phyloP scores from a whole-genome alignment of 768 basidiomycete species.

The Kwoniella sp. region DNA sequence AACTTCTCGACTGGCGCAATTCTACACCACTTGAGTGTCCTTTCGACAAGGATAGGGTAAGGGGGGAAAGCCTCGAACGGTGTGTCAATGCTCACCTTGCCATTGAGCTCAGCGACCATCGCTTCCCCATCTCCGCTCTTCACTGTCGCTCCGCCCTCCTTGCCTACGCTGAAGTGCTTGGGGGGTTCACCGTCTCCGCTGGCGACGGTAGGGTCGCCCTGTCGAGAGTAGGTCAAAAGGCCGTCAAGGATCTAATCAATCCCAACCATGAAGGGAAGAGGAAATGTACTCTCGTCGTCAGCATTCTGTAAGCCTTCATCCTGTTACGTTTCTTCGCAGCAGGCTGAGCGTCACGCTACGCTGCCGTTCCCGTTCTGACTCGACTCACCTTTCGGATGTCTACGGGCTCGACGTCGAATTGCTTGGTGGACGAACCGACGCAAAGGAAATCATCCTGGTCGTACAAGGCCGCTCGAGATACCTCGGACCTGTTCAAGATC shows the following conservation, averaged over 20 bases:
- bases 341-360: no score
- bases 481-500: conserved; percentile 29
- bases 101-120: conserved; percentile 33
- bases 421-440: conserved; percentile 27
- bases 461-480: conserved; percentile 32
- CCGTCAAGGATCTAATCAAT: conserved; percentile 36
- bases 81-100: conserved; percentile 25
- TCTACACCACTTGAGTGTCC: no score
- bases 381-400: conserved; percentile 40
- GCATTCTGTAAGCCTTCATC: not conserved
- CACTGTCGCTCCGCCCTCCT: conserved; percentile 35
- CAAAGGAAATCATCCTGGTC: conserved; percentile 34
- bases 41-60: no score
- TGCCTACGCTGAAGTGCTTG: conserved; percentile 28
- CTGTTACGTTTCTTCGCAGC: no score
- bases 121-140: conserved; percentile 29
- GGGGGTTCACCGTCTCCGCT: conserved; percentile 35
- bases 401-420: conserved; percentile 32
- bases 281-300: not conserved
- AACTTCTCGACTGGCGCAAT: no score
- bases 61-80: not conserved
- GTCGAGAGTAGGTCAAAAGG: conserved; percentile 32
- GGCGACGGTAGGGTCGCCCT: conserved; percentile 36
- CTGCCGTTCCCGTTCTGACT: no score
- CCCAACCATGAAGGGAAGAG: no score